Evolutionary conservation across 345 rosid genomes (phyloP), one percentile per base, ranked within the genome.

Genomic region (Salix purpurea): DNA sequence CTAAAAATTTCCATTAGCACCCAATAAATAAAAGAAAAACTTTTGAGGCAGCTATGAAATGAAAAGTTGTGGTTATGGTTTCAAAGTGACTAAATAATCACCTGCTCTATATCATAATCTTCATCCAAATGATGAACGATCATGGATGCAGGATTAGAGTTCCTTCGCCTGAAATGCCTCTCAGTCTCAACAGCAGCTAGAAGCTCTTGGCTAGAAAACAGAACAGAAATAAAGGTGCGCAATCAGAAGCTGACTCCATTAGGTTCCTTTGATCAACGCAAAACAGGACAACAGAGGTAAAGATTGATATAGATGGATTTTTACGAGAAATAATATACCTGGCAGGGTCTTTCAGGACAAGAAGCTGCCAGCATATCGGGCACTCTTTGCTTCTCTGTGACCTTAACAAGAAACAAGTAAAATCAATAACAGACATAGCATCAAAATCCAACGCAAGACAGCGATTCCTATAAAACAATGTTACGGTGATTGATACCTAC

Each of bases 321-420:
- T 23, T 26, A 10, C 14, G 37, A 32, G 12, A 48, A 26, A 72
- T 75, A 18, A 62, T 30, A 65, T 83, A 92, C 98, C 97, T 83
- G 70, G 83, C 85, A 79, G 92, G 93, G 67, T 92, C 98, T 83
- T 81, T 85, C 39, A 94, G 74, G 70, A 79, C 80, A 84, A 94
- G 85, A 18, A 82, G 78, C 76, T 87, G 98, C 97, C 96, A 95
- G 76, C 96, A 95, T 74, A 95, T 91, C 2, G 97, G 99, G 74
- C 99, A 95, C 81, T 92, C 97, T 77, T 89, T 86, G 90, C 99
- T 92, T 89, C 99, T 90, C 78, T 95, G 96, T 2, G 91, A 93
- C 99, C 99, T 95, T 82, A 73, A 60, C 10, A 68, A 78, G 67
- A 74, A 78, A 42, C 78, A 79, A 71, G 39, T 69, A 56, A 56